Evolutionary conservation across 2,329 filamentous ascomycete genomes (phyloP), one percentile per base, ranked within the genome.

Genomic region (Cordyceps cateniannulata): DNA sequence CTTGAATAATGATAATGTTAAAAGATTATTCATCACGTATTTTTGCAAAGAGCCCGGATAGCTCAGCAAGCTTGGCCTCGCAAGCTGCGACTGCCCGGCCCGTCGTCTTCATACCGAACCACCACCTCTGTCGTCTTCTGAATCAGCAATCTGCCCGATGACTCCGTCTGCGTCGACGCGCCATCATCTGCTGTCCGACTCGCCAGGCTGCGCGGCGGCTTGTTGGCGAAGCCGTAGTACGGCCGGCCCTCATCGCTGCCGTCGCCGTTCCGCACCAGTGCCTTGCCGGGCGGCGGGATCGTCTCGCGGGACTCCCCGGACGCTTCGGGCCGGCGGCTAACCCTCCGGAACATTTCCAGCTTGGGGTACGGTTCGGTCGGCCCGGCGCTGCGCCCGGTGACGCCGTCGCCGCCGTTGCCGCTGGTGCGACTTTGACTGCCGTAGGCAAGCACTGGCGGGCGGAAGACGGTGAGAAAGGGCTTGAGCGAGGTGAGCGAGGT

Each of bases 381-480:
- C n/a, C n/a, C 29, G 29, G 29, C 44, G 20, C 55, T 52, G 18
- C 22, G 42, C 6, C 20, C 48, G 2, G 7, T 9, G 24, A 32
- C n/a, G 3, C 48, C 47, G 25, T 25, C 47, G 25, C 25, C 40
- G 42, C 44, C 16, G 42, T 5, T n/a, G 10, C 16, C 38, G 38
- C 3, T n/a, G 38, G 29, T 12, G 29, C 12, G 5, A 12, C 29
- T 35, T 35, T 35, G 29, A 12, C 59, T 59, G 44, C 61, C 40
- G 9, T 49, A 25, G 38, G 60, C 25, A 16, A 49, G 49, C 45
- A 50, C 18, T 5, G 57, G 27, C 9, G 57, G 51, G 32, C 48
- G 52, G 18, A 63, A 62, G 3, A 59, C 61, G 16, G 32, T 49
- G n/a, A 62, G 52, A 20, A 63, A 62, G 3, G 62, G 62, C 22